Conservation (phyloP, 75 land plant genomes). For the Pinus albicaulis region DNA sequence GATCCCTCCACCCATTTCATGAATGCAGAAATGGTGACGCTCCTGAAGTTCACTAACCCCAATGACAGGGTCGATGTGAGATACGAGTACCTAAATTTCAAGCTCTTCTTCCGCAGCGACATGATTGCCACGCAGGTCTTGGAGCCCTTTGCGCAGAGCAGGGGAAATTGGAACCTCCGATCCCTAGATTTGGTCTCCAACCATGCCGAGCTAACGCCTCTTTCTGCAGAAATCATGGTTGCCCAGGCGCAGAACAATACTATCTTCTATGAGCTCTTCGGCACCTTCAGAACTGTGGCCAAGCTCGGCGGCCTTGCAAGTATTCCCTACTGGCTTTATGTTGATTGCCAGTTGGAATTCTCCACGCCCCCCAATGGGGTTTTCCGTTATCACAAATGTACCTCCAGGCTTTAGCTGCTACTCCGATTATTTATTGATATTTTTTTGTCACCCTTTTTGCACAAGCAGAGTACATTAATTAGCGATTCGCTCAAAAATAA, state of each 20-base stretch:
- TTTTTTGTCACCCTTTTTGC: too few species aligned
- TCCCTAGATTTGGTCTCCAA: background rate
- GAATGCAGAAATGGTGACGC: background rate
- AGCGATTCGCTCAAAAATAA: too few species aligned
- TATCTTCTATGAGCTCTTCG: background rate
- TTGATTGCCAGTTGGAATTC: background rate
- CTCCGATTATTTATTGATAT: too few species aligned
- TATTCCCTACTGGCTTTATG: constrained; percentile 1
- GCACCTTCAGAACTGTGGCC: background rate
- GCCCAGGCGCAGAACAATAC: background rate
- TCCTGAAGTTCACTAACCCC: background rate
- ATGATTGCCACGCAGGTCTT: background rate
- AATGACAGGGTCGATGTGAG: background rate
- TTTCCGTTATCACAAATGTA: background rate
- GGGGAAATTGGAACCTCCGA: background rate
- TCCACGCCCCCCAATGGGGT: background rate
- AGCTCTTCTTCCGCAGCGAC: background rate
- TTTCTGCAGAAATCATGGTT: background rate
- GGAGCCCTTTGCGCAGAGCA: constrained; percentile 1
- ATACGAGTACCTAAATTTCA: constrained; percentile 6
- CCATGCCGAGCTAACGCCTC: background rate
- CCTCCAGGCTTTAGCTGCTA: background rate
- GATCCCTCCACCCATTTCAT: background rate
- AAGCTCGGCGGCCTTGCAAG: background rate
- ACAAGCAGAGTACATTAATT: too few species aligned